Conservation (phyloP, 768 basidiomycete genomes). For the Pleurotus citrinopileatus region DNA sequence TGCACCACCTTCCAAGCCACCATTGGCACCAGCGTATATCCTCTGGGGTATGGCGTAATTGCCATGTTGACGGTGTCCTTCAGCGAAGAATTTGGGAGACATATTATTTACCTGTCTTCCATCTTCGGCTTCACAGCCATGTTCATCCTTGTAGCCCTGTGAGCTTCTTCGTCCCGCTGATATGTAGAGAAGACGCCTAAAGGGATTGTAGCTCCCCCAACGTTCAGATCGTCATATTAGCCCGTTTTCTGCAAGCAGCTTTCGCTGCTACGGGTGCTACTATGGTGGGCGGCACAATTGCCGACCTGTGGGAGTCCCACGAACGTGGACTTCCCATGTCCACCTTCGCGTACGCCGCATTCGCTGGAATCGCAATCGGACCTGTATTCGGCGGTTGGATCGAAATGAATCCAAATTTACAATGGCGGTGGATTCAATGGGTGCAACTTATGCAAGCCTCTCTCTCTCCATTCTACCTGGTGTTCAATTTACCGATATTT, state of each 20-base stretch:
- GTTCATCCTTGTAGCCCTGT: slow-evolving; percentile 48
- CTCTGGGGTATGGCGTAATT: slow-evolving; percentile 58
- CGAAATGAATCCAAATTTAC: slow-evolving; percentile 53
- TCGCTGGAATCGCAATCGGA: slow-evolving; percentile 62
- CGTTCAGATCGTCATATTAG: slow-evolving; percentile 63
- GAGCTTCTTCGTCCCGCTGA: slow-evolving; percentile 12
- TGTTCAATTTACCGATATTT: not conserved
- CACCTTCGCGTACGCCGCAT: slow-evolving; percentile 58
- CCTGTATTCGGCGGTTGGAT: slow-evolving; percentile 66
- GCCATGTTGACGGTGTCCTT: slow-evolving; percentile 68
- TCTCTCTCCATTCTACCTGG: slow-evolving; percentile 9
- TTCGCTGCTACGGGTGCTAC: slow-evolving; percentile 70
- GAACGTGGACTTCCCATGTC: slow-evolving; percentile 82
- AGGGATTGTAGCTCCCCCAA: slow-evolving; percentile 34
- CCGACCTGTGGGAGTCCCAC: slow-evolving; percentile 63
- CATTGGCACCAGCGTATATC: slow-evolving; percentile 49
- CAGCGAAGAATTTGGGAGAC: slow-evolving; percentile 71
- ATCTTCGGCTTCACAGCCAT: slow-evolving; percentile 45
- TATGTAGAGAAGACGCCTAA: not conserved
- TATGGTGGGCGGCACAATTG: slow-evolving; percentile 73
- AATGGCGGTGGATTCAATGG: slow-evolving; percentile 88
- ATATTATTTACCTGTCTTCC: slow-evolving; percentile 55
- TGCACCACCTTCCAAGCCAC: slow-evolving; percentile 45
- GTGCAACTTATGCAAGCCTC: slow-evolving; percentile 57
- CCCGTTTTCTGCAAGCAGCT: slow-evolving; percentile 62